These are phyloP conservation scores for Xylaria acuta DNA, from an alignment of 495 filamentous ascomycete genomes.

Conservation along the genomic window DNA sequence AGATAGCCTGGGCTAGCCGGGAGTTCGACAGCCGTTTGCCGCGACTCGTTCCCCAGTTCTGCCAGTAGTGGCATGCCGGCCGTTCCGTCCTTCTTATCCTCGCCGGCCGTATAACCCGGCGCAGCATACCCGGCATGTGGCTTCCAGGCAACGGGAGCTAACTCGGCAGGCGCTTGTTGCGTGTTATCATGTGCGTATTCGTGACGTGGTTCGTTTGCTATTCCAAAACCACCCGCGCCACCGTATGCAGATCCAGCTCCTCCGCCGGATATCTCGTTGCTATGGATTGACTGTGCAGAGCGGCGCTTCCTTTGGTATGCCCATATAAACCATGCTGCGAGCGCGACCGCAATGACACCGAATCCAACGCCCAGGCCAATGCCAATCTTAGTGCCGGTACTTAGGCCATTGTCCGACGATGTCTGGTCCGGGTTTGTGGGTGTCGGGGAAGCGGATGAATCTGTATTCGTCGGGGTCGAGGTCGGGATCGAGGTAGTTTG, in stretches of 20 bases:
- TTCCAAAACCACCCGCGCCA: background rate
- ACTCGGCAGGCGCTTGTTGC: constrained; percentile 31
- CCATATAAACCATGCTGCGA: constrained; percentile 39
- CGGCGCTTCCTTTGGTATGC: constrained; percentile 32
- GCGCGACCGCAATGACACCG: constrained; percentile 24
- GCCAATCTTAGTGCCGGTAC: constrained; percentile 29
- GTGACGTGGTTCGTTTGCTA: background rate
- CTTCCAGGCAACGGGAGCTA: constrained; percentile 30
- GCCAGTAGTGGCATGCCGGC: constrained; percentile 35
- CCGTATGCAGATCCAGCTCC: background rate
- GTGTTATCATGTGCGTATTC: constrained; percentile 36
- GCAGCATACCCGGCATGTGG: constrained; percentile 23
- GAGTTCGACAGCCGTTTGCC: constrained; percentile 30
- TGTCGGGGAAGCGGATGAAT: background rate
- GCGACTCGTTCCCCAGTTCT: constrained; percentile 27
- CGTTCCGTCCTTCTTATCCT: constrained; percentile 17
- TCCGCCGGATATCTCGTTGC: constrained; percentile 24
- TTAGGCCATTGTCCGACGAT: constrained; percentile 6
- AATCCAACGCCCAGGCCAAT: constrained; percentile 32
- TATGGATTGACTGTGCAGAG: constrained; percentile 20
- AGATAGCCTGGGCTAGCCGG: constrained; percentile 23
- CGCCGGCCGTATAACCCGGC: background rate
- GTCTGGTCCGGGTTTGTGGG: background rate
- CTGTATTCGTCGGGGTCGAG: constrained; percentile 14
- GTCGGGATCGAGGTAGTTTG: constrained; percentile 22